Base-by-base conservation (phyloP, 2,329 filamentous ascomycete species). In the Drechslera avenae region DNA sequence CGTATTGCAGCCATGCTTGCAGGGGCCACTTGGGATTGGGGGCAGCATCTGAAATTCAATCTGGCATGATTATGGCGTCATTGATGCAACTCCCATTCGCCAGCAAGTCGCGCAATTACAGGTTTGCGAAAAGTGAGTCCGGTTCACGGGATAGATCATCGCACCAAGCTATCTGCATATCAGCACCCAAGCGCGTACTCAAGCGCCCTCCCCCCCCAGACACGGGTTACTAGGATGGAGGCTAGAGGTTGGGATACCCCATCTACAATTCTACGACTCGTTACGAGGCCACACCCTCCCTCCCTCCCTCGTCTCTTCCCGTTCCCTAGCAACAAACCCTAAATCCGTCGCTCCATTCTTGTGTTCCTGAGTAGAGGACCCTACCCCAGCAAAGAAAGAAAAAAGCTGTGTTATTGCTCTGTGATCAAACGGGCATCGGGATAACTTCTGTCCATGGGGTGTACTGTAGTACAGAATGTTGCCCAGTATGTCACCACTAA, bases 241-340 rank as follows among this genome's bases (percentile, higher is more conserved):
- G 26, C 26, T 28, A 28, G 26, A 12, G 18, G 43, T 36, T 28
- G 19, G 48, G 48, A 37, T 46, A 34, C 43, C 48, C 37, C 30
- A 10, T 19, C 18, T 21, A 34, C 16, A 40, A 50, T 26, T 34
- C 42, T 45, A 45, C 42, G 48, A 46, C 48, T 50, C 48, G 48
- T 46, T 40, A 46, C 48, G 48, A 51, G 48, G 48, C 48, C 46
- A 43, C 46, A 37, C 43, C 46, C 43, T 28, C 9, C 26, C 26
- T 3, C 3, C 26, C 26, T 12, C 7, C 9, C 48, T 51, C 48
- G 48, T 51, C 34, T 51, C n/a, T 51, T 51, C 48, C 48, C 48
- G 48, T 34, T 19, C 44, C 36, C 33, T 51, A 51, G 37, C 7
- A 36, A 14, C 36, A 47, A 51, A 51, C 43, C 34, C 39, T 51